Conservation (phyloP, 2,329 filamentous ascomycete species). For the Colletotrichum tropicicola region DNA sequence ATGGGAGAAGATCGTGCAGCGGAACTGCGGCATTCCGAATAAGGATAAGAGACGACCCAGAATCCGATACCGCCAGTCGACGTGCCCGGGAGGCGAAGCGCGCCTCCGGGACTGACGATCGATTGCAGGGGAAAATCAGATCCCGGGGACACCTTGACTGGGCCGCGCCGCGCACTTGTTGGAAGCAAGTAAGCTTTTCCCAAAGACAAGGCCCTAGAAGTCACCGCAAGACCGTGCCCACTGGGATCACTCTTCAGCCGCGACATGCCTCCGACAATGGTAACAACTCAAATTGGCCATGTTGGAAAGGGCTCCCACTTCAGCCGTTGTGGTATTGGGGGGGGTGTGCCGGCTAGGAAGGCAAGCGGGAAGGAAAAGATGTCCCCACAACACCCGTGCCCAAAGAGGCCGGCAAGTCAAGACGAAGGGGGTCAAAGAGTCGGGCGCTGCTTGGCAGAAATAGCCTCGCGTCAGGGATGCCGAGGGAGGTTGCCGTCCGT, state of each 20-base stretch:
- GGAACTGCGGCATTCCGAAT: background rate
- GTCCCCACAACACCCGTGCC: background rate
- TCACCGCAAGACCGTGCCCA: background rate
- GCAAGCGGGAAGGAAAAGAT: background rate
- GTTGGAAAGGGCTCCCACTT: background rate
- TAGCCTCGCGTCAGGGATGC: background rate
- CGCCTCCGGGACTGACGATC: background rate
- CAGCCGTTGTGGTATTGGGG: background rate
- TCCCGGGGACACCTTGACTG: background rate
- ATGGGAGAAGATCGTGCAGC: slow-evolving; percentile 1
- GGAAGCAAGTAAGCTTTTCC: background rate
- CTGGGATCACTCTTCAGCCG: background rate
- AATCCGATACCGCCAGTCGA: slow-evolving; percentile 6
- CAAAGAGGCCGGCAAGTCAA: background rate
- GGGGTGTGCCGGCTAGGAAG: background rate
- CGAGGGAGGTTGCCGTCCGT: background rate
- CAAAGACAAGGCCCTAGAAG: background rate
- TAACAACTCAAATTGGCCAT: slow-evolving; percentile 15
- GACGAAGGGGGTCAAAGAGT: slow-evolving; percentile 20
- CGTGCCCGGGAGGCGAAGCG: background rate
- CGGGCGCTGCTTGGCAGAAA: background rate
- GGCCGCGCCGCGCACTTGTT: background rate
- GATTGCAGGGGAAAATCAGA: background rate
- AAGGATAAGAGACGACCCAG: slow-evolving; percentile 2
- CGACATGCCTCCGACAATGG: slow-evolving; percentile 29